Evolutionary conservation across 78 protist species (phyloP).

Genomic region (Dictyostelium brefeldianum): DNA sequence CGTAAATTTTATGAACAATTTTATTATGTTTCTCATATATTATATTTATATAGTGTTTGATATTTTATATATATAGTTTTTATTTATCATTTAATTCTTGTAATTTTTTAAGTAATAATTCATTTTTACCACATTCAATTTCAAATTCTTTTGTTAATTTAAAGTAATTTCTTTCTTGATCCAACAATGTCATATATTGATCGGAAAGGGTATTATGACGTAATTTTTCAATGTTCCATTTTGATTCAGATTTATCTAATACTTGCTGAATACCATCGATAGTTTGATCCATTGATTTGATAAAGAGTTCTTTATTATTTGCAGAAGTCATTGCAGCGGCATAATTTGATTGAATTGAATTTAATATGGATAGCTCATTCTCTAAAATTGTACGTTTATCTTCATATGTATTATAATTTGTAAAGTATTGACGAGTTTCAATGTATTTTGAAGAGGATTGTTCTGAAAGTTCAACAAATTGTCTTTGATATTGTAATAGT

Average conservation of each 20-base stretch:
- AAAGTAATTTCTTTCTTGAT: slow-evolving; percentile 88
- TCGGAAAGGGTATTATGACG: slow-evolving; percentile 34
- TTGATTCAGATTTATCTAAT: slow-evolving; percentile 40
- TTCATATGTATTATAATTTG: slow-evolving; percentile 87
- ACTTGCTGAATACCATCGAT: slow-evolving; percentile 48
- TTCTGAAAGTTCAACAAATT: slow-evolving; percentile 94
- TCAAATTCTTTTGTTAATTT: slow-evolving; percentile 86
- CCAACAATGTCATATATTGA: slow-evolving; percentile 69
- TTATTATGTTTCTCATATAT: not conserved
- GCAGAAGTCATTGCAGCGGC: slow-evolving; percentile 1
- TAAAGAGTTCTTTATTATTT: slow-evolving; percentile 38
- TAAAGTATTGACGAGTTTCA: slow-evolving; percentile 92
- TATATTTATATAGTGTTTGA: not conserved
- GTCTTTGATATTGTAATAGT: slow-evolving; percentile 94
- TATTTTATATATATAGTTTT: not conserved
- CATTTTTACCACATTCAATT: slow-evolving; percentile 82
- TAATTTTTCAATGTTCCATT: slow-evolving; percentile 45
- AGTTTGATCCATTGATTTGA: slow-evolving; percentile 70
- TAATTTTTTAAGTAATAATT: slow-evolving; percentile 31
- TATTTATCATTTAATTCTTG: slow-evolving; percentile 41
- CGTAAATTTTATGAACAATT: not conserved
- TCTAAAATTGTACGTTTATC: slow-evolving; percentile 60
- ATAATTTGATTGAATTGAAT: slow-evolving; percentile 56
- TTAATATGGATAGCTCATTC: slow-evolving; percentile 85
- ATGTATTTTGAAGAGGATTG: slow-evolving; percentile 88